Evolutionary conservation across 148 eudicot species (phyloP), one percentile per base, ranked within the genome.

Genomic region (Fagopyrum homotropicum): DNA sequence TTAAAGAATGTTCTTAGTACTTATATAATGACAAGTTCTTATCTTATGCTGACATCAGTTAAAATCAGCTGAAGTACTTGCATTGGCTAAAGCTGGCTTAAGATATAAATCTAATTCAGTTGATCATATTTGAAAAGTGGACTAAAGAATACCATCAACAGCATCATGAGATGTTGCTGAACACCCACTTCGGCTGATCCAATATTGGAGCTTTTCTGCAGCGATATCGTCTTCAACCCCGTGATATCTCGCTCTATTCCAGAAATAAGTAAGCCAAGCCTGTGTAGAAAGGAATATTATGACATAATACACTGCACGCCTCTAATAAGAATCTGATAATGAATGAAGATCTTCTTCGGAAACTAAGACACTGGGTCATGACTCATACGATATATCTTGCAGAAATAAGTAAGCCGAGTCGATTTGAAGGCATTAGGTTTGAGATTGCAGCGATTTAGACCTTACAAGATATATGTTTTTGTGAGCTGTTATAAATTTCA

Each of bases 221-320:
- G 96, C 96, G 68, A 90, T 90, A 82, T 86, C 96, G 82, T 86
- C 96, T 73, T 88, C 96, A 69, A 90, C 90, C 72, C 82, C 81
- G 80, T 90, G 87, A 78, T 85, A 86, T 81, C 82, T 88, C 46
- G 96, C 96, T 78, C 96, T 90, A 84, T 90, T 88, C 96, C 96
- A 90, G 77, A 90, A 90, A 76, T 90, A 90, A 71, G 84, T 84
- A 73, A 90, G 86, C 96, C 96, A 90, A 66, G 92, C 92, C 96
- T 90, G 49, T 50, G 29, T 29, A 40, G 40, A 9, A 4, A 29
- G 45, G 16, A 63, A 11, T 4, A 63, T 63, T 35, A 35, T 1
- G 40, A 35, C 40, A 29, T 59, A 59, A 59, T 59, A 17, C 64
- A 22, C 17, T 1, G 22, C 7, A 16, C 40, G 40, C 1, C 40